Base-by-base conservation (phyloP, 495 filamentous ascomycete genomes). In the Hypoxylon cercidicola region DNA sequence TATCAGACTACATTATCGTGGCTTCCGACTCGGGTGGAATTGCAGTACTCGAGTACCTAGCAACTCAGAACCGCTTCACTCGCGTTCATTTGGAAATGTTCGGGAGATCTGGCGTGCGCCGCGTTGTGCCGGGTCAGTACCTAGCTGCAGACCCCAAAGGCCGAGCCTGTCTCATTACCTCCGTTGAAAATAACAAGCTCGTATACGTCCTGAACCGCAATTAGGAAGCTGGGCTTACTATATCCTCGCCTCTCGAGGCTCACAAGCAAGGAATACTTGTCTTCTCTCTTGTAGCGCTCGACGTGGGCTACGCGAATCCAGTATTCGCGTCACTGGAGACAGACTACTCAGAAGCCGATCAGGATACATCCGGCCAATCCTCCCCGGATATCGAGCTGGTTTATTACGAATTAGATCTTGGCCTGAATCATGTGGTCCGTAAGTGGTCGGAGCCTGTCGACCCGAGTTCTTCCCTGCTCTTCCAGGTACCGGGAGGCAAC, bases 121-220 rank as follows among this genome's bases (percentile, higher is more conserved):
- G 96, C 52, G 94, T 97, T 12, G 85, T 99, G 62, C 96, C 96
- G 2, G 96, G 96, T 13, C 92, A 99, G 72, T 98, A 95, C 72
- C 83, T 99, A 18, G 95, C 93, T 1, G 89, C 90, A 7, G 96
- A 99, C 74, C 96, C 96, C 9, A 96, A 96, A 75, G 96, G 96
- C 32, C 85, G 96, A 76, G 96, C 96, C 32, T 97, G 93, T 74
- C 82, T 99, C 66, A 92, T 97, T 46, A 91, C 96, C 6, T 92
- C 93, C 6, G 83, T 95, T 57, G 96, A 99, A 78, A 99, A 99
- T 86, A 98, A 98, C 78, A 98, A 98, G 79, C 90, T 99, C 67
- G 96, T 98, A 72, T 99, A 98, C 77, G 94, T 98, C 71, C 83
- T 99, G 54, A 97, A 97, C 79, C 90, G 96, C 32, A 96, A 97